A percentile compares a stretch with the other conserved stretches of the same genome.
Evolutionary conservation across 305 asterid species (phyloP).

Genomic region (Nicotiana rustica): DNA sequence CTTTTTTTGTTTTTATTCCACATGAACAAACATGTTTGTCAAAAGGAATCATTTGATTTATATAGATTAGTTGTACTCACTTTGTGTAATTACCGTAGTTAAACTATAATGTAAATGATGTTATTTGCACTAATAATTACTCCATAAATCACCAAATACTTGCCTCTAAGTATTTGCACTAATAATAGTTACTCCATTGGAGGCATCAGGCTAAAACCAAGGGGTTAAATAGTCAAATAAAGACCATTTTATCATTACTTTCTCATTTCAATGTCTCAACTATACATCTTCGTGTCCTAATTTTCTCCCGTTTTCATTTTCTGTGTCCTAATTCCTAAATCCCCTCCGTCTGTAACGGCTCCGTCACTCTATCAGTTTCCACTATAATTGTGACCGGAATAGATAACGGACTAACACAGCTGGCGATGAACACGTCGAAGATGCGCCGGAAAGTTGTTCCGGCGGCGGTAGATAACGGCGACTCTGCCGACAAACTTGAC

Average conservation of each 20-base stretch:
- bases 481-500: constrained; percentile 88
- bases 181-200: neutral
- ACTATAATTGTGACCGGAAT: constrained; percentile 28
- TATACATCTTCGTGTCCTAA: neutral
- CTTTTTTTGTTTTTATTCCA: no score
- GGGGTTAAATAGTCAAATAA: constrained; percentile 17
- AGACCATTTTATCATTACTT: neutral
- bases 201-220: neutral
- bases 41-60: neutral
- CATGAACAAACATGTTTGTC: no score
- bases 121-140: neutral
- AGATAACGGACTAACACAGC: constrained; percentile 19
- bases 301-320: constrained; percentile 35
- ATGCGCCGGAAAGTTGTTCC: constrained; percentile 87
- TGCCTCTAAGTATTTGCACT: neutral
- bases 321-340: constrained; percentile 56
- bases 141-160: neutral
- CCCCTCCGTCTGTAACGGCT: constrained; percentile 57
- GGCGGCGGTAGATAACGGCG: constrained; percentile 64
- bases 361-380: constrained; percentile 51
- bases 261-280: constrained; percentile 18
- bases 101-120: neutral
- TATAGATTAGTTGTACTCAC: neutral
- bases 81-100: neutral
- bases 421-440: constrained; percentile 63